These are phyloP conservation scores for Chrysopogon serrulatus DNA, from an alignment of 176 grass and related monocot species.

Conservation along the genomic window DNA sequence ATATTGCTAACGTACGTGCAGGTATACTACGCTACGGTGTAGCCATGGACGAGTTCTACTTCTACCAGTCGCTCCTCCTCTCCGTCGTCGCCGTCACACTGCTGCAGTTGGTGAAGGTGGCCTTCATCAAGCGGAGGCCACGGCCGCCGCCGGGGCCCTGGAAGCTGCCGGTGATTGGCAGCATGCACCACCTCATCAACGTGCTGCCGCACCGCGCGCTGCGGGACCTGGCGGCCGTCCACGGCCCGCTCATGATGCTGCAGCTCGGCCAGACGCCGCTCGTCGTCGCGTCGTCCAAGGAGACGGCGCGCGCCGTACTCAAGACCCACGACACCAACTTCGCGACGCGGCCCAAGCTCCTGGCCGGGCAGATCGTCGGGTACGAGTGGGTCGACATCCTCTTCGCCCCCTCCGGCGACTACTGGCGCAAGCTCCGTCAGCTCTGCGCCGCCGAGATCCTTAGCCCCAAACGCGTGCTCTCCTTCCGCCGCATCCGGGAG, in stretches of 20 bases:
- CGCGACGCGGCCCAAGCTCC: conserved; percentile 42
- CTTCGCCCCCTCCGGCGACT: conserved; percentile 48
- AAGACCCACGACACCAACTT: conserved; percentile 52
- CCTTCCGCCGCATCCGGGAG: conserved; percentile 38
- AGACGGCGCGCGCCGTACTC: conserved; percentile 43
- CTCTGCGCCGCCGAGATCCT: conserved; percentile 45
- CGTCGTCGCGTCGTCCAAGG: conserved; percentile 32
- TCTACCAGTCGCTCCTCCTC: no score
- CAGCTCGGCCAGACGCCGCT: conserved; percentile 37
- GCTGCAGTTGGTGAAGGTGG: no score
- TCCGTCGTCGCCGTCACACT: no score
- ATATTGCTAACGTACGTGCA: no score
- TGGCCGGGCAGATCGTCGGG: conserved; percentile 40
- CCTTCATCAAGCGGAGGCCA: no score
- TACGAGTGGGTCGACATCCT: conserved; percentile 50
- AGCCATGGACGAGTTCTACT: no score
- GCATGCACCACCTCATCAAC: conserved; percentile 54
- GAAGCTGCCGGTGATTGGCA: conserved; percentile 35
- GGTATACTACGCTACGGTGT: no score
- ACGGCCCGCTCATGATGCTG: conserved; percentile 50
- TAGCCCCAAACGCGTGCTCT: conserved; percentile 39
- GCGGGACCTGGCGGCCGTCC: neutral
- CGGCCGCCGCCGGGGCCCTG: conserved; percentile 36
- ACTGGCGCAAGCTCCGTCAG: conserved; percentile 53
- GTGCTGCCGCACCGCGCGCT: conserved; percentile 39